Conservation (phyloP, 2,329 filamentous ascomycete genomes). For the Penicillium sp. region DNA sequence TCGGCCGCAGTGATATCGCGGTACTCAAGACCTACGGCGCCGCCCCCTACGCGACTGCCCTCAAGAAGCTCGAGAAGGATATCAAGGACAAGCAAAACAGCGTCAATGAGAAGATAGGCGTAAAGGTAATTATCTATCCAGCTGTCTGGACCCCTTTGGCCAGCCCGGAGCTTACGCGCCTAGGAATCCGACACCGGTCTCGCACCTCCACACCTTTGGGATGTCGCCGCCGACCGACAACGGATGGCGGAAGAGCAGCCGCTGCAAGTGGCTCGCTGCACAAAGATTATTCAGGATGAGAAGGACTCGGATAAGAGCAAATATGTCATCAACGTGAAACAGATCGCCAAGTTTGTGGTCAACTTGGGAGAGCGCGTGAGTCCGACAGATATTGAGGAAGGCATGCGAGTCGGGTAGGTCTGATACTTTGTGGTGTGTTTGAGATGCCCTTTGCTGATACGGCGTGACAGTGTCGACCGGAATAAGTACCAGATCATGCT, state of each 20-base stretch:
- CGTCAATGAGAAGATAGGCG: constrained; percentile 96
- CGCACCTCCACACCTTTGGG: constrained; percentile 97
- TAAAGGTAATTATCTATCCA: constrained; percentile 37
- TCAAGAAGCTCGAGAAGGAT: constrained; percentile 98
- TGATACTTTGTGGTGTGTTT: neutral
- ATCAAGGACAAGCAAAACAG: constrained; percentile 99
- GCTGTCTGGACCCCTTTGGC: constrained; percentile 10
- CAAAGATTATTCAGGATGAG: constrained; percentile 97
- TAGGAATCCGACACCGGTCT: constrained; percentile 98
- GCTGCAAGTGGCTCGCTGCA: constrained; percentile 94
- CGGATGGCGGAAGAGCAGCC: constrained; percentile 98
- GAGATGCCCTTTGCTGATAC: constrained; percentile 4
- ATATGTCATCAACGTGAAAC: constrained; percentile 99
- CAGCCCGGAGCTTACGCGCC: constrained; percentile 23
- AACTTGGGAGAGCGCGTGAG: constrained; percentile 95
- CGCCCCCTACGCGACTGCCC: constrained; percentile 85
- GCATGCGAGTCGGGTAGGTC: constrained; percentile 85
- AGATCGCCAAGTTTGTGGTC: constrained; percentile 99
- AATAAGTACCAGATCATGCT: constrained; percentile 99
- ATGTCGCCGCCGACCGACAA: constrained; percentile 95
- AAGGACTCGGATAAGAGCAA: constrained; percentile 97
- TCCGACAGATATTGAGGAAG: constrained; percentile 98
- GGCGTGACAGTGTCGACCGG: constrained; percentile 69
- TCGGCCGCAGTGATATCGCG: constrained; percentile 78
- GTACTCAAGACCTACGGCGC: constrained; percentile 98